Conservation (phyloP, 202 grass and related monocot genomes). For the Panicum virgatum region DNA sequence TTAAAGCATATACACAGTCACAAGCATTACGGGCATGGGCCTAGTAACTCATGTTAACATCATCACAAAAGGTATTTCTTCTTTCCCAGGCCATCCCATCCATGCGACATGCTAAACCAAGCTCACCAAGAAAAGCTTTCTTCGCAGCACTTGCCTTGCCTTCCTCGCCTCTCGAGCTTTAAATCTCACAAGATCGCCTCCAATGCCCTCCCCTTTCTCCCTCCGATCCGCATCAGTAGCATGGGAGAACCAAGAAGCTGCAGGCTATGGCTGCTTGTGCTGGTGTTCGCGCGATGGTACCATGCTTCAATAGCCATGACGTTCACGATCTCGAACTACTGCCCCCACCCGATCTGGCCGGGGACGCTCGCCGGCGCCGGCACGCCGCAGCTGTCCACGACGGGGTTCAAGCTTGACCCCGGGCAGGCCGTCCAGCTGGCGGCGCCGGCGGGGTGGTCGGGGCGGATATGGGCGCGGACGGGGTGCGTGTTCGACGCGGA, state of each 20-base stretch:
- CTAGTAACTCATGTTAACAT: constrained; percentile 6
- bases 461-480: constrained; percentile 82
- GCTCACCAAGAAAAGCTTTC: constrained; percentile 47
- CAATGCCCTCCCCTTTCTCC: constrained; percentile 45
- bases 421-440: constrained; percentile 59
- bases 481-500: constrained; percentile 81
- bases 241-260: constrained; percentile 42
- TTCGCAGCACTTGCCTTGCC: not conserved
- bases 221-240: constrained; percentile 7
- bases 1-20: constrained; percentile 47
- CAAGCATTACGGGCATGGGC: constrained; percentile 29
- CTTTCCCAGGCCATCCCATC: constrained; percentile 55
- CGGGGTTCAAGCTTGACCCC: constrained; percentile 62
- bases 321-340: constrained; percentile 89
- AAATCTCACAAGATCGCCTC: constrained; percentile 40
- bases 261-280: constrained; percentile 34
- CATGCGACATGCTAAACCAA: constrained; percentile 72
- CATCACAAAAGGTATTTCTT: constrained; percentile 80
- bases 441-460: constrained; percentile 69
- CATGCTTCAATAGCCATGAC: constrained; percentile 32
- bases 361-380: constrained; percentile 81
- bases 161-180: constrained; percentile 13
- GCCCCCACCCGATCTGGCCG: constrained; percentile 78
- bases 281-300: constrained; percentile 20
- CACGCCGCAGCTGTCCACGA: constrained; percentile 72